Evolutionary conservation across 331 rosid species (phyloP).

Genomic region (Saraca asoca): DNA sequence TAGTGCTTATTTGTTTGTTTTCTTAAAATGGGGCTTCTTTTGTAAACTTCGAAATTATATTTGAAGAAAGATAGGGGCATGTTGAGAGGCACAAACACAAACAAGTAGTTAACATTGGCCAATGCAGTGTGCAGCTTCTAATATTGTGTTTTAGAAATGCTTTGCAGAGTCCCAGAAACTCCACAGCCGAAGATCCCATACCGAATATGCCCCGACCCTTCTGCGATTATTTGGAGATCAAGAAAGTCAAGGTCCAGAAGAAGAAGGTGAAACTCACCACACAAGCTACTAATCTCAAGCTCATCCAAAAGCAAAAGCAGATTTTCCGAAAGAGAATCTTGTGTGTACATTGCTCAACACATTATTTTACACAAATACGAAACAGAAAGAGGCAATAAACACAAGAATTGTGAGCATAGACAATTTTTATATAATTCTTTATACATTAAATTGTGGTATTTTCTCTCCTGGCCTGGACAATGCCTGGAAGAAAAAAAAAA

Average conservation of each 20-base stretch:
- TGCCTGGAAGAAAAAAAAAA: too few species aligned
- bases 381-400: too few species aligned
- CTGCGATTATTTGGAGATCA: constrained; percentile 85
- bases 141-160: constrained; percentile 6
- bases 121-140: neutral
- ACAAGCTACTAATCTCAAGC: neutral
- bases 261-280: constrained; percentile 39
- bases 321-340: neutral
- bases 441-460: too few species aligned
- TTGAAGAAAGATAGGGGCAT: constrained; percentile 17
- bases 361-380: too few species aligned
- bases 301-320: too few species aligned
- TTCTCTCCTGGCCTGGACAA: too few species aligned
- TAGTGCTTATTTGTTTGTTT: neutral
- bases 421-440: too few species aligned
- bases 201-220: constrained; percentile 74
- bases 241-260: constrained; percentile 48
- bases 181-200: constrained; percentile 67
- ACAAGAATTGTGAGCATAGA: too few species aligned
- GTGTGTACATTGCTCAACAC: neutral
- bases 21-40: neutral
- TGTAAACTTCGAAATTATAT: neutral
- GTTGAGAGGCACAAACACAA: neutral
- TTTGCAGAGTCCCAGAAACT: constrained; percentile 59
- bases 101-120: neutral